phyloP scores from a whole-genome alignment of 1,139 yeast species.

The Tardiomyces blankii region DNA sequence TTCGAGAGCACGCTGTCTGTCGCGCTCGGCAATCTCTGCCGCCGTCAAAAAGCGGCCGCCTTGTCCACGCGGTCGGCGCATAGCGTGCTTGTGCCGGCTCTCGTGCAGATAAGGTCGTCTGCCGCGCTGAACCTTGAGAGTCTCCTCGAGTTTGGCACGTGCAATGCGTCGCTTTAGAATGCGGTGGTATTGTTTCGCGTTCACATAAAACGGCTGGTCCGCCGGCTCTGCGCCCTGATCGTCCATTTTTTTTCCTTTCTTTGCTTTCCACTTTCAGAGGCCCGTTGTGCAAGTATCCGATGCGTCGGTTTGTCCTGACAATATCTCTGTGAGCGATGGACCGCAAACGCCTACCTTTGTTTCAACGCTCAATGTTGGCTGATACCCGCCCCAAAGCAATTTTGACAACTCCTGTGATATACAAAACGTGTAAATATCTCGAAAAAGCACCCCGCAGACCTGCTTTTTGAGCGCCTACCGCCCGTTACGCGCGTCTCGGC shows the following conservation, averaged over 20 bases:
- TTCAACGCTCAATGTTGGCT: no score
- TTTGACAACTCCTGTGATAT: no score
- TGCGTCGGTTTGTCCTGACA: no score
- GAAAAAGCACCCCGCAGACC: no score
- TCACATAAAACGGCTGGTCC: slow-evolving; percentile 94
- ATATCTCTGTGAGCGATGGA: no score
- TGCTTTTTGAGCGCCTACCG: no score
- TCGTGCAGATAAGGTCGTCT: slow-evolving; percentile 93
- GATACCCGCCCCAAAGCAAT: no score
- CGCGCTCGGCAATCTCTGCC: slow-evolving; percentile 87
- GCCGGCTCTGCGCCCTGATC: slow-evolving; percentile 18
- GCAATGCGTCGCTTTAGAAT: slow-evolving; percentile 89
- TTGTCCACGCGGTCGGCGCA: slow-evolving; percentile 98
- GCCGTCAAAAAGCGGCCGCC: slow-evolving; percentile 97
- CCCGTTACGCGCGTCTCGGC: no score
- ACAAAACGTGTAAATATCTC: no score
- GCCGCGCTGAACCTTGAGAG: slow-evolving; percentile 76
- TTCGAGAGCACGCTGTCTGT: slow-evolving; percentile 40
- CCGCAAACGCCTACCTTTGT: no score
- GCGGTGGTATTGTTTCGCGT: slow-evolving; percentile 95
- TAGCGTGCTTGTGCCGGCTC: slow-evolving; percentile 96
- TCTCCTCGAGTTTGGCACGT: slow-evolving; percentile 85
- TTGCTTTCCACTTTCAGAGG: no score
- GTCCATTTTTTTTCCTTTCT: background rate
- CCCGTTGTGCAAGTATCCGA: no score